phyloP scores from a whole-genome alignment of 495 filamentous ascomycete species.

The Pseudotulostoma volvatum region DNA sequence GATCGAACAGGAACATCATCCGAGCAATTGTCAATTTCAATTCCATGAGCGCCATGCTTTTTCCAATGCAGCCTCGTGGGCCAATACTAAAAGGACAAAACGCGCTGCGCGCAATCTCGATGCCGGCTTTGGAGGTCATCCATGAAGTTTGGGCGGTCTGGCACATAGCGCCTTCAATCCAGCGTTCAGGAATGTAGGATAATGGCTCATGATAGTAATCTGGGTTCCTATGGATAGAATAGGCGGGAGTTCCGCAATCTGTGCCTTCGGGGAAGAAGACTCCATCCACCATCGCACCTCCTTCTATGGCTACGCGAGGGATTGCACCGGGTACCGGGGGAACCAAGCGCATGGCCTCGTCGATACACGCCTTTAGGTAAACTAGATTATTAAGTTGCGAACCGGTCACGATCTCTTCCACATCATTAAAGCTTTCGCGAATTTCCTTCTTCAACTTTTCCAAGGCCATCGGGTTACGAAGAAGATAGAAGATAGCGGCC shows the following conservation, averaged over 20 bases:
- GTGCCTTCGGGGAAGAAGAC: constrained; percentile 35
- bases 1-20: constrained; percentile 31
- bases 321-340: constrained; percentile 42
- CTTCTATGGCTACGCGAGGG: constrained; percentile 39
- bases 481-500: constrained; percentile 46
- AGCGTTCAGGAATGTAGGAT: constrained; percentile 34
- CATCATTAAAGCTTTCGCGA: constrained; percentile 30
- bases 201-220: constrained; percentile 37
- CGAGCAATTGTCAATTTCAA: constrained; percentile 34
- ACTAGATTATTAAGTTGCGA: constrained; percentile 27
- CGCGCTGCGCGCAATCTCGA: constrained; percentile 26
- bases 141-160: constrained; percentile 10
- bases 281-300: constrained; percentile 37
- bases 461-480: constrained; percentile 30
- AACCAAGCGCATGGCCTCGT: constrained; percentile 48
- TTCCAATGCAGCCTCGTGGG: constrained; percentile 39
- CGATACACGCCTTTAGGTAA: constrained; percentile 45
- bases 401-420: constrained; percentile 39
- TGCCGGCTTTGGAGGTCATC: constrained; percentile 19
- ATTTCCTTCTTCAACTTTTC: constrained; percentile 34
- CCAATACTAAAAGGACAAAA: constrained; percentile 44
- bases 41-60: constrained; percentile 40
- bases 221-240: constrained; percentile 40
- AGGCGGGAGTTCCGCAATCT: constrained; percentile 35
- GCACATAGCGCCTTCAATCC: constrained; percentile 30